phyloP scores from a whole-genome alignment of 495 filamentous ascomycete genomes.

The Aspergillus sclerotioniger region DNA sequence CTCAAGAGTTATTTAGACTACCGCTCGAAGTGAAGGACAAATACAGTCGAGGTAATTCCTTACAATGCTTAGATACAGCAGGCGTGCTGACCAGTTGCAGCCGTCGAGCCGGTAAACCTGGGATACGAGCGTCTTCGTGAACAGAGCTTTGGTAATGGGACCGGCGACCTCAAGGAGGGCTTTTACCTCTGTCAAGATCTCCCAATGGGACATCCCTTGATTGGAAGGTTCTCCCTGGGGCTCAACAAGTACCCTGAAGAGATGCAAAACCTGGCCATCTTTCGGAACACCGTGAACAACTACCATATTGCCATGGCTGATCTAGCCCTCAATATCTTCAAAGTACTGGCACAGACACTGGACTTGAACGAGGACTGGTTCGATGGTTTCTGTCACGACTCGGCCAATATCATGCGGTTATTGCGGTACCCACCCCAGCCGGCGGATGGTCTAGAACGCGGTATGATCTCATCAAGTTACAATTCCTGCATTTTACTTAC shows the following conservation, averaged over 20 bases:
- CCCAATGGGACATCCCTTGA: conserved; percentile 28
- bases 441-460: conserved; percentile 21
- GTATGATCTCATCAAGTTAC: conserved; percentile 7
- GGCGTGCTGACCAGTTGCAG: conserved; percentile 10
- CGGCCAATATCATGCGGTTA: conserved; percentile 37
- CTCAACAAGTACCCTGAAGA: conserved; percentile 47
- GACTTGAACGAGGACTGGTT: conserved; percentile 37
- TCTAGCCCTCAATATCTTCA: conserved; percentile 29
- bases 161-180: conserved; percentile 48
- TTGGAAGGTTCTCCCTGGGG: conserved; percentile 38
- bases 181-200: conserved; percentile 43
- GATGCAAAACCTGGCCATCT: conserved; percentile 25
- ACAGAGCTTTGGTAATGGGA: conserved; percentile 40
- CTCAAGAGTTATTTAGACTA: conserved; percentile 72
- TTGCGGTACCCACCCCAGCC: conserved; percentile 50
- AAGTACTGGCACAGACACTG: conserved; percentile 39
- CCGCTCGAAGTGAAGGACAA: conserved; percentile 54
- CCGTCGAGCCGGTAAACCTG: conserved; percentile 23
- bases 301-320: conserved; percentile 25
- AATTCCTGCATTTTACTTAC: neutral
- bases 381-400: conserved; percentile 33
- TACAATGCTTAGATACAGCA: conserved; percentile 1
- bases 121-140: conserved; percentile 45
- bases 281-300: conserved; percentile 30
- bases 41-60: conserved; percentile 21